Evolutionary conservation across 75 land plant species (phyloP).

Genomic region (Sequoiadendron giganteum): DNA sequence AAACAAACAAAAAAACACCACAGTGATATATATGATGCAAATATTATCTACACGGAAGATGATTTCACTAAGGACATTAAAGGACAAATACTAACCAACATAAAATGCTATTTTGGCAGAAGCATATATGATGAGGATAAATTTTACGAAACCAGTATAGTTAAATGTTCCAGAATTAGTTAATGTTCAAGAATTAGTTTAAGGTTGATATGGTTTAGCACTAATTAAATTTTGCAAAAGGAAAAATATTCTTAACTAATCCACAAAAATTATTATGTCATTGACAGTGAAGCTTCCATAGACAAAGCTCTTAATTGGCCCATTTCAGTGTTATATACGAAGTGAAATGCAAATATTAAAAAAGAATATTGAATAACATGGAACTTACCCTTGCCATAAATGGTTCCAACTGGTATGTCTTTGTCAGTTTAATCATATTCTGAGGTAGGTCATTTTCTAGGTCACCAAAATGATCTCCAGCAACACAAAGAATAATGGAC

Average conservation of each 20-base stretch:
- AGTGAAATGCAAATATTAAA: neutral
- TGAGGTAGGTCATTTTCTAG: conserved; percentile 30
- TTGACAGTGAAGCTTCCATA: neutral
- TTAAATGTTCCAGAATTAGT: neutral
- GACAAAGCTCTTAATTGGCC: neutral
- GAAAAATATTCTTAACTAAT: neutral
- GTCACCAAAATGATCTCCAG: conserved; percentile 24
- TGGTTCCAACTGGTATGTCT: conserved; percentile 48
- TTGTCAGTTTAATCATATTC: conserved; percentile 52
- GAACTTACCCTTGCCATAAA: conserved; percentile 58
- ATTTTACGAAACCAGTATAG: neutral
- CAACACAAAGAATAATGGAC: conserved; percentile 68
- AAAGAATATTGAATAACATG: neutral
- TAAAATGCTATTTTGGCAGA: neutral
- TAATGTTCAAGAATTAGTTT: no score
- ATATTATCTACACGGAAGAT: neutral
- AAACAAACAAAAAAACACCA: no score
- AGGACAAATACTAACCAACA: neutral
- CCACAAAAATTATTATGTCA: neutral
- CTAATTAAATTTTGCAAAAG: neutral
- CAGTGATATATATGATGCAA: neutral
- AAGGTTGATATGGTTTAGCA: neutral
- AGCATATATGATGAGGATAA: neutral
- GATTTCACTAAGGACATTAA: neutral
- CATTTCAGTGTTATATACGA: neutral